Evolutionary conservation across 2,329 filamentous ascomycete genomes (phyloP).

Genomic region (Pseudocercospora ulei): DNA sequence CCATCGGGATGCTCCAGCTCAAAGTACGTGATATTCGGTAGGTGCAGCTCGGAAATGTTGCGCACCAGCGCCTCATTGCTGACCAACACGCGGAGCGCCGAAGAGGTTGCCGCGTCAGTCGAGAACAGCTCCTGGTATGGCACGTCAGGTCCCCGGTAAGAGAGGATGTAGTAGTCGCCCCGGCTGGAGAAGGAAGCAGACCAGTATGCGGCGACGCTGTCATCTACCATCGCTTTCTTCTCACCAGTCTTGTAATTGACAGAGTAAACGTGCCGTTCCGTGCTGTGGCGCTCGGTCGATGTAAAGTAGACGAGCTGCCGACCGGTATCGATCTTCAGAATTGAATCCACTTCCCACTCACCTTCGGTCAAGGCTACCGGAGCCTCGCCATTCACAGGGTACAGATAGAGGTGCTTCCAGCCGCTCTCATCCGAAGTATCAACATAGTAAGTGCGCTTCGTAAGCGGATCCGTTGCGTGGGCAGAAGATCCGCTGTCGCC

Average conservation of each 20-base stretch:
- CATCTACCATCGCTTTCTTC: constrained; percentile 53
- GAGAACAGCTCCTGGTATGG: constrained; percentile 60
- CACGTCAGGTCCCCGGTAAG: constrained; percentile 56
- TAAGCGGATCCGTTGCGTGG: not conserved
- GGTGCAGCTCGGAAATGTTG: constrained; percentile 50
- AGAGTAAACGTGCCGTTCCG: constrained; percentile 58
- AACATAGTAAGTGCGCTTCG: constrained; percentile 48
- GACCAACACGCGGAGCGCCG: constrained; percentile 50
- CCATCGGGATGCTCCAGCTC: constrained; percentile 54
- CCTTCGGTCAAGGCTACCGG: constrained; percentile 46
- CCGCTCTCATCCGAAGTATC: constrained; percentile 58
- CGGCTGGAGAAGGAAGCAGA: constrained; percentile 55
- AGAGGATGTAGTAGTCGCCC: constrained; percentile 56
- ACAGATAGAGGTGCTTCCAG: constrained; percentile 57
- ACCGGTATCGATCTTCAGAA: constrained; percentile 51
- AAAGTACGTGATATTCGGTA: constrained; percentile 56
- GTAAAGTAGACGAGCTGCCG: constrained; percentile 54
- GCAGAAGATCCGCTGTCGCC: not conserved
- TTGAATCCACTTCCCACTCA: constrained; percentile 54
- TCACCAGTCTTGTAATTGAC: constrained; percentile 50
- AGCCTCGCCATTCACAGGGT: constrained; percentile 46
- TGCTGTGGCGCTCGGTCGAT: constrained; percentile 56
- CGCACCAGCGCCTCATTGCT: constrained; percentile 51
- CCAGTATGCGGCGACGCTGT: constrained; percentile 51
- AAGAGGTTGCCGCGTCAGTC: constrained; percentile 47